Evolutionary conservation across 2,329 filamentous ascomycete genomes (phyloP).

Genomic region (Orbilia oligospora): DNA sequence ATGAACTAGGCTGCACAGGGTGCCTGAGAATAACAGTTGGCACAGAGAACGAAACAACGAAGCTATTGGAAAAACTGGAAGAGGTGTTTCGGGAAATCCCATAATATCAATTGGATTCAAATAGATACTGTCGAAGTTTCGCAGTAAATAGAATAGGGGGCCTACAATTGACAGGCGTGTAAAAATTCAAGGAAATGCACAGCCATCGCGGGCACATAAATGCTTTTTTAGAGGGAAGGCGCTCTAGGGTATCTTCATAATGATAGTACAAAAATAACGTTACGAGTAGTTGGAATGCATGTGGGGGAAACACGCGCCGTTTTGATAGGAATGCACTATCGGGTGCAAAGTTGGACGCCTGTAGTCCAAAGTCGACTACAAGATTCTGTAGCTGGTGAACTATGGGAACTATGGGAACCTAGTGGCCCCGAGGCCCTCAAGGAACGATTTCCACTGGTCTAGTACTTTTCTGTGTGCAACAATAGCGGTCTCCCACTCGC

Average conservation of each 20-base stretch:
- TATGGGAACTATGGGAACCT: constrained; percentile 8
- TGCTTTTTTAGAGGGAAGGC: not conserved
- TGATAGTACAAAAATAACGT: not conserved
- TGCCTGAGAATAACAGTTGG: constrained; percentile 94
- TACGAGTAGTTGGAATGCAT: not conserved
- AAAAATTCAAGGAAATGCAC: not conserved
- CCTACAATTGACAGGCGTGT: not conserved
- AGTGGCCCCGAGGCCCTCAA: constrained; percentile 25
- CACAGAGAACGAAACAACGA: constrained; percentile 85
- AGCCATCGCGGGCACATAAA: constrained; percentile 4
- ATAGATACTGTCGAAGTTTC: not conserved
- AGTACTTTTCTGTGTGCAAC: constrained; percentile 14
- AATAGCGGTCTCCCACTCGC: constrained; percentile 32
- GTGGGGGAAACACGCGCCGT: not conserved
- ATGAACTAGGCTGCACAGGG: constrained; percentile 89
- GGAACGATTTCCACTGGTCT: constrained; percentile 37
- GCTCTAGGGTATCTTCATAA: constrained; percentile 27
- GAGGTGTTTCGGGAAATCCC: constrained; percentile 69
- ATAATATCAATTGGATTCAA: constrained; percentile 2
- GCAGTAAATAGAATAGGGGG: not conserved
- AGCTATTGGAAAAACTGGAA: constrained; percentile 79
- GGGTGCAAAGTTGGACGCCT: not conserved
- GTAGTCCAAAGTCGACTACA: not conserved
- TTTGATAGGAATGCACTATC: not conserved
- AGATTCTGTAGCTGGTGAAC: not conserved